Evolutionary conservation across 1,284 basidiomycete genomes (phyloP), one percentile per base, ranked within the genome.

Genomic region (Mycena sp.): DNA sequence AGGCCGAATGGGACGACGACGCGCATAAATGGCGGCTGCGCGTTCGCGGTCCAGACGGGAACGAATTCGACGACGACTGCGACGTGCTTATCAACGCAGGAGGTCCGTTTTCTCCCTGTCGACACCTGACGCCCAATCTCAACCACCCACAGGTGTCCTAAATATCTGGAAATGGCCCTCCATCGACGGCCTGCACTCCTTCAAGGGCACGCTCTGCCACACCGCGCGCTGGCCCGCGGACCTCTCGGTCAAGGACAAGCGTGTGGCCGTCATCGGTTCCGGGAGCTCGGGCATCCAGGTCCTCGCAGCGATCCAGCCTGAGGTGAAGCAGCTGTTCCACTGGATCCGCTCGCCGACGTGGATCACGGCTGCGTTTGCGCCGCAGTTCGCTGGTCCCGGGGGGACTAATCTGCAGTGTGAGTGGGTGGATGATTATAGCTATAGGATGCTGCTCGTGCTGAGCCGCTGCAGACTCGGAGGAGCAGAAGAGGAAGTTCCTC

Each of bases 241-340:
- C 44, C 41, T 64, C 16, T 79, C 76, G 3, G 79, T 83, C 17
- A 80, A 80, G 58, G 81, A 84, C 58, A 89, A 89, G 73, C 76
- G 67, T 4, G 83, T 89, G 16, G 88, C 82, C 4, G 82, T 90
- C 7, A 85, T 90, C 61, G 87, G 88, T 10, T 55, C 87, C 84
- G 87, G 88, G 0, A 87, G 87, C 0, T 87, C 86, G 11, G 86
- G 84, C 1, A 81, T 90, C 19, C 89, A 90, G 69, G 81, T 89
- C 11, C 82, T 89, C 0, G 79, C 88, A 0, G 80, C 86, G 0
- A 74, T 90, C 7, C 87, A 88, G 64, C 81, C 84, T 2, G 79
- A 78, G 59, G 87, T 86, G 3, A 75, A 77, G 56, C 79, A 81
- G 61, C 60, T 90, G 19, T 76, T 78, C 46, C 87, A 88, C 72